Percentiles rank a stretch among this genome's conserved stretches.
These are phyloP conservation scores for Smallanthus sonchifolius DNA, from an alignment of 129 eudicot species.

Conservation along the genomic window DNA sequence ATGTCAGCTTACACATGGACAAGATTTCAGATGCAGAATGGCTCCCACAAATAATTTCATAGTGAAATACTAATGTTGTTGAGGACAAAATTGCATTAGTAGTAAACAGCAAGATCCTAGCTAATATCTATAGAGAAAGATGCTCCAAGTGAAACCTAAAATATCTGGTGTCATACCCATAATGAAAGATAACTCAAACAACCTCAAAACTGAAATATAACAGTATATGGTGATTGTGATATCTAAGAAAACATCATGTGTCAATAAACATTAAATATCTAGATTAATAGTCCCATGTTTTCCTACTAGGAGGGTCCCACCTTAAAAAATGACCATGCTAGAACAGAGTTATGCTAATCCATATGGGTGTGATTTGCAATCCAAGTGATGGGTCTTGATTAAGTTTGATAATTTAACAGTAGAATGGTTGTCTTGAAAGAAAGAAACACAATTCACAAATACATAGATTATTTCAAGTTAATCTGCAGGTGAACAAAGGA, in stretches of 20 bases:
- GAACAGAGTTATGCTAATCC: neutral
- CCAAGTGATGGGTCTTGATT: neutral
- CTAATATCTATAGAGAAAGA: neutral
- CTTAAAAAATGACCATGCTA: neutral
- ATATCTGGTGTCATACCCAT: neutral
- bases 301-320: neutral
- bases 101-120: neutral
- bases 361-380: neutral
- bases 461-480: neutral
- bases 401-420: neutral
- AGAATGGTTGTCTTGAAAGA: neutral
- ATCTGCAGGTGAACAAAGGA: slow-evolving; percentile 16
- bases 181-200: neutral
- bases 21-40: slow-evolving; percentile 10
- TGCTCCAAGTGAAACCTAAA: neutral
- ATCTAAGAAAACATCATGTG: neutral
- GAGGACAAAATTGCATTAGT: neutral
- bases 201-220: neutral
- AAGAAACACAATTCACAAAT: slow-evolving; percentile 4
- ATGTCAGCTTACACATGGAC: slow-evolving; percentile 41
- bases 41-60: neutral
- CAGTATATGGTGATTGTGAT: neutral
- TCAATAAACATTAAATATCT: neutral
- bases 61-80: neutral
- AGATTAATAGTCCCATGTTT: neutral